Evolutionary conservation across 2,329 filamentous ascomycete genomes (phyloP).

Genomic region (Alternaria ethzedia): DNA sequence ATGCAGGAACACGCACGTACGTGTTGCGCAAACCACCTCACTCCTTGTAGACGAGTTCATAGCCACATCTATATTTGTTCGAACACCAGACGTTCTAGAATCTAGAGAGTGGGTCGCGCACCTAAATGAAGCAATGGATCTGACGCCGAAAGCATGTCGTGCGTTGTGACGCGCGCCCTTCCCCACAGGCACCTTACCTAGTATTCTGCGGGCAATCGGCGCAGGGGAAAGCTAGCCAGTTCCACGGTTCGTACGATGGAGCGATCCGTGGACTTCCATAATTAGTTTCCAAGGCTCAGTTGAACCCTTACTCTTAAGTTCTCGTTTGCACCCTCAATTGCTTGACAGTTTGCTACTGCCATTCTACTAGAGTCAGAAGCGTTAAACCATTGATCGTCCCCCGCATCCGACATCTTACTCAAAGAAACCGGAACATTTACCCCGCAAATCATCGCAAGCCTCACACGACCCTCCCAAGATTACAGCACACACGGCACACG

Average conservation of each 20-base stretch:
- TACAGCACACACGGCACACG: background rate
- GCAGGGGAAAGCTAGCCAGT: background rate
- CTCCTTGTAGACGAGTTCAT: background rate
- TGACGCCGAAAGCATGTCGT: slow-evolving; percentile 3
- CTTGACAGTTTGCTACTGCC: background rate
- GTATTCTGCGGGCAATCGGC: slow-evolving; percentile 1
- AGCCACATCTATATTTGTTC: background rate
- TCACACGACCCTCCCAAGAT: background rate
- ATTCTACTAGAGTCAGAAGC: background rate
- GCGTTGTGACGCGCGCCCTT: slow-evolving; percentile 12
- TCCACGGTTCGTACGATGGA: background rate
- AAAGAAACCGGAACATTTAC: background rate
- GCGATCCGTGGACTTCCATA: background rate
- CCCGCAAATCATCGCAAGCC: slow-evolving; percentile 2
- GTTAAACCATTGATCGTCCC: background rate
- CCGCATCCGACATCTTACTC: background rate
- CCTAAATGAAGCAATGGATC: slow-evolving; percentile 2
- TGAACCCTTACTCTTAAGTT: background rate
- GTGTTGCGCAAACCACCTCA: background rate
- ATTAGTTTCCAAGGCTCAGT: background rate
- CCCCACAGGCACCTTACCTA: slow-evolving; percentile 5
- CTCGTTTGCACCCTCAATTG: background rate
- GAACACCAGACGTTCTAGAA: background rate
- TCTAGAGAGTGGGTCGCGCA: background rate
- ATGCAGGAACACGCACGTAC: background rate